Evolutionary conservation across 306 rosid species (phyloP), one percentile per base, ranked within the genome.

Genomic region (Quercus bicolor): DNA sequence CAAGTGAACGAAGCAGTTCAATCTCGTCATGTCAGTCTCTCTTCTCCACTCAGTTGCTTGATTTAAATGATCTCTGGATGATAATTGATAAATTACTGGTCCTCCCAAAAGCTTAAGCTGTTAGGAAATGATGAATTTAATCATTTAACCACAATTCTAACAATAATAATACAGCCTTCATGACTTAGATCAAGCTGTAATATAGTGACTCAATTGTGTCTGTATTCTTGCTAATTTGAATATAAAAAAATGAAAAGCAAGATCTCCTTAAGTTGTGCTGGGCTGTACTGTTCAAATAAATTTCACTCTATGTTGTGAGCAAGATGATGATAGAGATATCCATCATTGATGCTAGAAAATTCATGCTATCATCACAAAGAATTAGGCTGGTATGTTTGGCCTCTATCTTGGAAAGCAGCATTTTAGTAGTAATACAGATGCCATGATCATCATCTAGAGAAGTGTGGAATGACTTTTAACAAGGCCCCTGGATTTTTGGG

Each of bases 1-100:
- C 94, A 89, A 85, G 96, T 91, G 70, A 91, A 95, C 57, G 99
- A 95, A 91, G 97, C 97, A 81, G 88, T 93, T 85, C 91, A 89
- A 85, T 86, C 98, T 76, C 99, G 98, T 75, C 85, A 90, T 84
- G 99, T 95, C 70, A 86, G 99, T 93, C 19, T 83, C 84, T 87
- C 75, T 79, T 76, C 70, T 81, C 57, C 68, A 45, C 73, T 51
- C 6, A 26, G 74, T 64, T 82, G 52, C 81, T 5, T 77, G 19
- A 57, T 76, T 73, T 56, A 34, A 54, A 72, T 72, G 6, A 54
- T 79, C 51, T 60, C 5, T 81, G 54, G 60, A 52, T 34, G 43
- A 6, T 40, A 40, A 40, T 40, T 40, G 45, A 40, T 40, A 40
- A 40, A 40, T 40, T 40, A 40, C 12, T 0, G 3, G 9, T 40